Evolutionary conservation across 2,329 filamentous ascomycete species (phyloP), one percentile per base, ranked within the genome.

Genomic region (Arthrobotrys iridis): DNA sequence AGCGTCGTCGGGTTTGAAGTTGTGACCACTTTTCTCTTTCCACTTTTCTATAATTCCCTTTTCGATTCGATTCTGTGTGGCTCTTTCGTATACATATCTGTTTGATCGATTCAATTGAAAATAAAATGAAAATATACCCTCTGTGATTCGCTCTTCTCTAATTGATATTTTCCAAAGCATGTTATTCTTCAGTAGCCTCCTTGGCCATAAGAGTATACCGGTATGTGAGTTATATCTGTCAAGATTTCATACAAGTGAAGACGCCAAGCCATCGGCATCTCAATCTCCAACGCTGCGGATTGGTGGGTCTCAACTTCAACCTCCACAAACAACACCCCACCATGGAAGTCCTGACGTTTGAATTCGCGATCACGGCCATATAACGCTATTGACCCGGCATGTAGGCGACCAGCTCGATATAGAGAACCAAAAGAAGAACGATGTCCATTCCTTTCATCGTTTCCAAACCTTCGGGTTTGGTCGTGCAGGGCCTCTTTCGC

Each of bases 381-480:
- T 60, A 35, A 67, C 35, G 35, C 48, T 35, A 24, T 41, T 33
- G 52, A 35, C 63, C 35, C 62, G 66, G 70, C 46, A 74, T 74
- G 70, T 63, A 67, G 70, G 37, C 62, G 30, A 30, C 43, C 62
- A 52, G 28, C 40, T 48, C 22, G 20, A 46, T n/a, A n/a, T n/a
- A n/a, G n/a, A n/a, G n/a, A n/a, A n/a, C n/a, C 8, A 7, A 33
- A n/a, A 30, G 46, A 18, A 26, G 37, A 74, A 74, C 46, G 28
- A 74, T 74, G 70, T 67, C 70, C 41, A 66, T 74, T 48, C 70
- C 70, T 52, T 74, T 66, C 57, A 57, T 74, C 46, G 55, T 33
- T 4, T 74, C 70, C 62, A 74, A 62, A 35, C 70, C 70, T 30
- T 74, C 70, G 15, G 70, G 70, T 50, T 59, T 74, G 43, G 62